These are phyloP conservation scores for Mucor circinelloides DNA, from an alignment of 371 early-diverging fungal genomes.

Conservation along the genomic window DNA sequence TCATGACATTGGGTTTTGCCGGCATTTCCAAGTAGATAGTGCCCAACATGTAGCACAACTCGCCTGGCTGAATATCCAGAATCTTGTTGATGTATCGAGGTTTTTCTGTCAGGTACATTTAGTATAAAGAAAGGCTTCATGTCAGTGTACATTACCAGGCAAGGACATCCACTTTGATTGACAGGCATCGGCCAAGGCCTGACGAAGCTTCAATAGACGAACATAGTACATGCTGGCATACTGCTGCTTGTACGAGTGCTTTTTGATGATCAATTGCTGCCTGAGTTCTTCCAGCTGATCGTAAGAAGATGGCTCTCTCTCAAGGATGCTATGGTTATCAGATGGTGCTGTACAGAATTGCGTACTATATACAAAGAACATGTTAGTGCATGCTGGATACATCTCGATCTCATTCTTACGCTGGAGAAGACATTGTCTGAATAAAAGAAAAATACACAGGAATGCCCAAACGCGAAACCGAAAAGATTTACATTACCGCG, in stretches of 20 bases:
- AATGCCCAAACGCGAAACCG: not conserved
- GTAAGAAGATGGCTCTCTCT: slow-evolving; percentile 27
- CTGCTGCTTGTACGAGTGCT: slow-evolving; percentile 72
- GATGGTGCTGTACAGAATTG: slow-evolving; percentile 21
- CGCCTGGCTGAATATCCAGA: slow-evolving; percentile 66
- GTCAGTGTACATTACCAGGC: slow-evolving; percentile 30
- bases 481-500: not conserved
- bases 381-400: not conserved
- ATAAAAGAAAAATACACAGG: not conserved
- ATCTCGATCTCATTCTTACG: not conserved
- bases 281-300: slow-evolving; percentile 43
- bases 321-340: slow-evolving; percentile 4
- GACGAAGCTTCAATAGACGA: slow-evolving; percentile 69
- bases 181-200: slow-evolving; percentile 54
- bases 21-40: slow-evolving; percentile 87
- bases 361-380: not conserved
- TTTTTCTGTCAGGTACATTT: slow-evolving; percentile 20
- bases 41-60: slow-evolving; percentile 77
- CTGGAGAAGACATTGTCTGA: not conserved
- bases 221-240: slow-evolving; percentile 86
- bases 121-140: too few species aligned
- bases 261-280: slow-evolving; percentile 49
- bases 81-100: slow-evolving; percentile 61
- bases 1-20: slow-evolving; percentile 85
- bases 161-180: slow-evolving; percentile 53